These are phyloP conservation scores for Penicillium sp. DNA, from an alignment of 2,329 filamentous ascomycete species.

Conservation along the genomic window DNA sequence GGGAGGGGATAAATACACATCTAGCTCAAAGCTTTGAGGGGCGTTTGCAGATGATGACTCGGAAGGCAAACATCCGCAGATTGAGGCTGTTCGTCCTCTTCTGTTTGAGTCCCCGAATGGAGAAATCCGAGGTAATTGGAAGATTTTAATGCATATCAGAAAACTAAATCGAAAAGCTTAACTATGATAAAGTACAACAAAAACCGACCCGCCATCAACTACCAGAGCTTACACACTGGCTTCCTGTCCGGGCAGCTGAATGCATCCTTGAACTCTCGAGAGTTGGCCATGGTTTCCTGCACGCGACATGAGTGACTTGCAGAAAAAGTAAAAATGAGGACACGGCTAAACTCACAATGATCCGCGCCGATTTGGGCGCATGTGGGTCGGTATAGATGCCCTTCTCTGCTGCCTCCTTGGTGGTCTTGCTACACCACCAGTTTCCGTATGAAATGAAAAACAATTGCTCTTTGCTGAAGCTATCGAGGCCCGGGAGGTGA, in stretches of 20 bases:
- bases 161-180: background rate
- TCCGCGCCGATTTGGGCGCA: slow-evolving; percentile 58
- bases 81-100: background rate
- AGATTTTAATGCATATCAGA: background rate
- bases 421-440: slow-evolving; percentile 62
- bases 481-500: slow-evolving; percentile 56
- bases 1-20: background rate
- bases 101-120: background rate
- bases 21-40: background rate
- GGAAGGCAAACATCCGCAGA: background rate
- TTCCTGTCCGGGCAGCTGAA: slow-evolving; percentile 62
- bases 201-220: slow-evolving; percentile 16
- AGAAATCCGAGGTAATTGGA: too few relatives aligned
- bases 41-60: slow-evolving; percentile 5
- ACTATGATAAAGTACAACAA: background rate
- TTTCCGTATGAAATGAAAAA: slow-evolving; percentile 64
- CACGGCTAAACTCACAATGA: slow-evolving; percentile 36
- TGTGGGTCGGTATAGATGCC: slow-evolving; percentile 61
- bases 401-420: slow-evolving; percentile 54
- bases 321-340: background rate
- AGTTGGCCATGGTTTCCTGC: slow-evolving; percentile 61
- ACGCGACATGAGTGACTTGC: background rate
- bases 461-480: slow-evolving; percentile 62
- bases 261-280: slow-evolving; percentile 60
- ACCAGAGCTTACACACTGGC: slow-evolving; percentile 67